A percentile compares a stretch with the other conserved stretches of the same genome.
These are phyloP conservation scores for Fusarium setosum DNA, from an alignment of 2,329 filamentous ascomycete species.

Conservation along the genomic window DNA sequence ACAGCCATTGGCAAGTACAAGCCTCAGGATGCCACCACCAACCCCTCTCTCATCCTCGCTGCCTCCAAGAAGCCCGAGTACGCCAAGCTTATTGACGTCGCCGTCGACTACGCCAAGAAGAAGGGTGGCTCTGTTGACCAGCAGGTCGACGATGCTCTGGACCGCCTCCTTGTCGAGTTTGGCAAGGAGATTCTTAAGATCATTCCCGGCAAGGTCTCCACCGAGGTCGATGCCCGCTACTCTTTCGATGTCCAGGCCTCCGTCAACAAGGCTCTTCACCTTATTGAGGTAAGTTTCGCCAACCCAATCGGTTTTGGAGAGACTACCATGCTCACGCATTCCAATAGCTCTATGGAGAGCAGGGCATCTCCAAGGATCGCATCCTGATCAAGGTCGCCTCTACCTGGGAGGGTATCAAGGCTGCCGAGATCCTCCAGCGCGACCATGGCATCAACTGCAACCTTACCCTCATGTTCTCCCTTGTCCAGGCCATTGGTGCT, in stretches of 20 bases:
- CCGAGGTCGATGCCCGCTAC: constrained; percentile 95
- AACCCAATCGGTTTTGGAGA: not conserved
- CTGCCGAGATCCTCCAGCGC: constrained; percentile 94
- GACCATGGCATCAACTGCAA: constrained; percentile 98
- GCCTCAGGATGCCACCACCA: constrained; percentile 99
- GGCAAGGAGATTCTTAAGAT: constrained; percentile 97
- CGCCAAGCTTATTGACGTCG: constrained; percentile 87
- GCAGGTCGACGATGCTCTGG: constrained; percentile 90
- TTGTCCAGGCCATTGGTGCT: constrained; percentile 92
- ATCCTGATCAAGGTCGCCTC: constrained; percentile 99
- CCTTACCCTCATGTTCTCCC: constrained; percentile 98
- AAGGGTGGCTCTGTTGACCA: constrained; percentile 76
- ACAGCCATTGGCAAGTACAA: constrained; percentile 98
- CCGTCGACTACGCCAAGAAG: constrained; percentile 87
- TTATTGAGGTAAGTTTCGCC: constrained; percentile 91
- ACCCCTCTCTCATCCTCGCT: constrained; percentile 97
- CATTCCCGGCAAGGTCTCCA: constrained; percentile 98
- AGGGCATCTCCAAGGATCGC: constrained; percentile 92
- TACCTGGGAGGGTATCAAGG: constrained; percentile 99
- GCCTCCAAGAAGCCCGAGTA: constrained; percentile 99
- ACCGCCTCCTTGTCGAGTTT: constrained; percentile 96
- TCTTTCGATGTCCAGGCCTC: constrained; percentile 95
- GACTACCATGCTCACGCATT: constrained; percentile 7
- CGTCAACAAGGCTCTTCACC: constrained; percentile 94
- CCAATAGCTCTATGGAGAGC: constrained; percentile 89